A percentile compares a stretch with the other conserved stretches of the same genome.
These are phyloP conservation scores for Pseudognaphalium luteoalbum DNA, from an alignment of 129 eudicot genomes.

Conservation along the genomic window DNA sequence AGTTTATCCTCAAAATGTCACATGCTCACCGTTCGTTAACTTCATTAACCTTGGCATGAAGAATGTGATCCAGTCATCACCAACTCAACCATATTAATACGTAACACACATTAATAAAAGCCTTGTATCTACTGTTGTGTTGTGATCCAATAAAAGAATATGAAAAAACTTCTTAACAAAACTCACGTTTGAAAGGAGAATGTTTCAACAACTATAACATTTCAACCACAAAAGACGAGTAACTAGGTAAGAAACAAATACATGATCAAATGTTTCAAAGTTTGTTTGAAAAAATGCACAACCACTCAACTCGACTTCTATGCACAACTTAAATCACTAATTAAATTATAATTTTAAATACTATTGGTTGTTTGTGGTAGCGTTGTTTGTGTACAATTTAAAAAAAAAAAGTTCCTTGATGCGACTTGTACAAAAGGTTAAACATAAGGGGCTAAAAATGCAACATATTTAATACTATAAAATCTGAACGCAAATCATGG, in stretches of 20 bases:
- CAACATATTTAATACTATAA: neutral
- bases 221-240: neutral
- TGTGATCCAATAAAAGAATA: no score
- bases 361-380: neutral
- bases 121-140: no score
- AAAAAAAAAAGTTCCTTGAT: neutral
- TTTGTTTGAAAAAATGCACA: neutral
- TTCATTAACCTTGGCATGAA: neutral
- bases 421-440: neutral
- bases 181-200: no score
- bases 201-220: no score
- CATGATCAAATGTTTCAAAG: no score
- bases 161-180: no score
- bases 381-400: neutral
- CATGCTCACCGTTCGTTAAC: neutral
- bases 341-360: neutral
- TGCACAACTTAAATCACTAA: neutral
- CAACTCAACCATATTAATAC: neutral
- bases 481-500: conserved; percentile 18
- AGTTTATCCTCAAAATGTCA: neutral
- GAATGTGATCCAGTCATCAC: neutral
- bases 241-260: neutral
- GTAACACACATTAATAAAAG: neutral
- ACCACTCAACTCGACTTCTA: no score
- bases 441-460: conserved; percentile 14